A percentile compares a stretch with the other conserved stretches of the same genome.
phyloP scores from a whole-genome alignment of 306 rosid species.

The Vicia villosa region DNA sequence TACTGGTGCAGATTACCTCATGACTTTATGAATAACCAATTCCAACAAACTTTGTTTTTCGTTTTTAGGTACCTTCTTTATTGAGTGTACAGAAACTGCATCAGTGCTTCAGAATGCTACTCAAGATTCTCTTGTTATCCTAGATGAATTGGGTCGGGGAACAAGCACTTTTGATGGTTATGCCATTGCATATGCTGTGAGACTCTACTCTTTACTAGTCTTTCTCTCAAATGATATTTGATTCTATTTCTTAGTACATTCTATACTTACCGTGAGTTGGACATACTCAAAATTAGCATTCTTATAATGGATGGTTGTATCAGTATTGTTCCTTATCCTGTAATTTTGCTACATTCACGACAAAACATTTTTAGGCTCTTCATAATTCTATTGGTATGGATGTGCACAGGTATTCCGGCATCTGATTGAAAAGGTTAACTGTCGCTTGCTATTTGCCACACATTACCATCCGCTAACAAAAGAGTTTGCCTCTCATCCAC shows the following conservation, averaged over 20 bases:
- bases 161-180: slow-evolving; percentile 98
- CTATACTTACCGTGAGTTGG: slow-evolving; percentile 1
- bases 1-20: slow-evolving; percentile 11
- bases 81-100: slow-evolving; percentile 96
- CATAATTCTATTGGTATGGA: slow-evolving; percentile 29
- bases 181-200: slow-evolving; percentile 96
- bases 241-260: slow-evolving; percentile 23
- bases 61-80: slow-evolving; percentile 81
- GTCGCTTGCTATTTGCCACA: slow-evolving; percentile 93
- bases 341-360: neutral
- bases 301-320: slow-evolving; percentile 17
- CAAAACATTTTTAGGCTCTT: slow-evolving; percentile 2
- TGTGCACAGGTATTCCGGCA: slow-evolving; percentile 81
- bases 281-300: slow-evolving; percentile 3
- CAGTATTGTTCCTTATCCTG: slow-evolving; percentile 21
- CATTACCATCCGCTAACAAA: slow-evolving; percentile 94
- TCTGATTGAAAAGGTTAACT: slow-evolving; percentile 80
- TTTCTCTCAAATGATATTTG: neutral
- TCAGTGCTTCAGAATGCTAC: slow-evolving; percentile 88
- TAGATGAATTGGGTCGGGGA: slow-evolving; percentile 96
- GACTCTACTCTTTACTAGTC: slow-evolving; percentile 27
- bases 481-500: slow-evolving; percentile 94
- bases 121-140: slow-evolving; percentile 89
- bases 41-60: slow-evolving; percentile 11
- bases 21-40: slow-evolving; percentile 23